These are phyloP conservation scores for Hepatocystis sp. DNA, from an alignment of 169 alveolate genomes.

Conservation along the genomic window DNA sequence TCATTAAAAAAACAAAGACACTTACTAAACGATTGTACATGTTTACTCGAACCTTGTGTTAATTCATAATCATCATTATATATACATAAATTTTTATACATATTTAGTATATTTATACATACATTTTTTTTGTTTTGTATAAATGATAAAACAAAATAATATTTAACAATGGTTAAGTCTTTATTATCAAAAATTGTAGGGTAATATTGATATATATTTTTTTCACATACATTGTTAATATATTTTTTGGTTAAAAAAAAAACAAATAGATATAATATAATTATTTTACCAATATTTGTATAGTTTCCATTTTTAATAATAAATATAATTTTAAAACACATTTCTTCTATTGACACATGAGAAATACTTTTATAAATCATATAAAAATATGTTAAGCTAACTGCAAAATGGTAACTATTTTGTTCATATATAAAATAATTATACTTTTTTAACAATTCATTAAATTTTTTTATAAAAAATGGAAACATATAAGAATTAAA, in stretches of 20 bases:
- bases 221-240: slow-evolving; percentile 18
- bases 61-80: slow-evolving; percentile 18
- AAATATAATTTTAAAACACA: slow-evolving; percentile 12
- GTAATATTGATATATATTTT: slow-evolving; percentile 5
- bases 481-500: slow-evolving; percentile 4
- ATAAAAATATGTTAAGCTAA: slow-evolving; percentile 14
- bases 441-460: slow-evolving; percentile 23
- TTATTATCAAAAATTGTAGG: slow-evolving; percentile 27
- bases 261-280: slow-evolving; percentile 34
- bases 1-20: too few species aligned
- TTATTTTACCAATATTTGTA: slow-evolving; percentile 41
- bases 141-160: slow-evolving; percentile 34
- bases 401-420: slow-evolving; percentile 29
- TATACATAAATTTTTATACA: slow-evolving; percentile 16
- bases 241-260: slow-evolving; percentile 38
- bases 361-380: slow-evolving; percentile 9
- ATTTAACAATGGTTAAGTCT: slow-evolving; percentile 40
- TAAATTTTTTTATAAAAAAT: slow-evolving; percentile 7
- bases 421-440: slow-evolving; percentile 32
- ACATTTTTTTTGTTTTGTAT: slow-evolving; percentile 18
- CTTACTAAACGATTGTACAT: neutral
- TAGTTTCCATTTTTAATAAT: slow-evolving; percentile 22
- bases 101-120: slow-evolving; percentile 16
- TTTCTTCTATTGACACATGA: neutral
- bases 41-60: neutral